Base-by-base conservation (phyloP, 352 stramenopile species). In the Phytopythium vexans region DNA sequence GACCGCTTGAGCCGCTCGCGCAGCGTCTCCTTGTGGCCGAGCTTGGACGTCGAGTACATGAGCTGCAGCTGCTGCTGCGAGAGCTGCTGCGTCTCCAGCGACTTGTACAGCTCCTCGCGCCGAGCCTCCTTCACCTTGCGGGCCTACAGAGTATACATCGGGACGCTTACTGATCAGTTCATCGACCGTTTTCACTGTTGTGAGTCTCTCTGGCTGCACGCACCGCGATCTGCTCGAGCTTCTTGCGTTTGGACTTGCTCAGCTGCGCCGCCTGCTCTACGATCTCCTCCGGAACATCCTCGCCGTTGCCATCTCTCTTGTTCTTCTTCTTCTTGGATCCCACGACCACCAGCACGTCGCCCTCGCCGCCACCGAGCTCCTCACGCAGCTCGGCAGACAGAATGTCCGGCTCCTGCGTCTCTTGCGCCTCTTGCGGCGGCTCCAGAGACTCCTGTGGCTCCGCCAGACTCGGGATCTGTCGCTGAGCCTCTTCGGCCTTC, bases 211-310 rank as follows among this genome's bases (percentile, higher is more conserved):
- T n/a, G n/a, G n/a, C n/a, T n/a, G n/a, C n/a, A n/a, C 72, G 70
- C 15, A 74, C 76, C 56, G 79, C 84, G 4, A 94, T 72, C 27
- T 75, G 70, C 41, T 89, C 81, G 9, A 94, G 56, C 51, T 92
- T 92, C 56, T 89, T 89, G 57, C 82, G 84, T 58, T 94, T 94
- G 46, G 66, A 77, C 56, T 88, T 89, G 59, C 78, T 92, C 68
- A 92, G 70, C 38, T 82, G 83, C 35, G 73, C 52, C 1, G 81
- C 80, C 44, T 84, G 65, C 44, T 89, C 52, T 49, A 94, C 37
- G 45, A 89, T 61, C 36, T 90, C 80, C 5, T 83, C 70, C 0
- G 72, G 60, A 9, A 88, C 54, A 48, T 70, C 61, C 27, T 86
- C 72, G 11, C 64, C 53, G 52, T 86, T 85, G 33, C 51, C 4